Conservation (phyloP, 148 eudicot species). For the Diospyros kaki region DNA sequence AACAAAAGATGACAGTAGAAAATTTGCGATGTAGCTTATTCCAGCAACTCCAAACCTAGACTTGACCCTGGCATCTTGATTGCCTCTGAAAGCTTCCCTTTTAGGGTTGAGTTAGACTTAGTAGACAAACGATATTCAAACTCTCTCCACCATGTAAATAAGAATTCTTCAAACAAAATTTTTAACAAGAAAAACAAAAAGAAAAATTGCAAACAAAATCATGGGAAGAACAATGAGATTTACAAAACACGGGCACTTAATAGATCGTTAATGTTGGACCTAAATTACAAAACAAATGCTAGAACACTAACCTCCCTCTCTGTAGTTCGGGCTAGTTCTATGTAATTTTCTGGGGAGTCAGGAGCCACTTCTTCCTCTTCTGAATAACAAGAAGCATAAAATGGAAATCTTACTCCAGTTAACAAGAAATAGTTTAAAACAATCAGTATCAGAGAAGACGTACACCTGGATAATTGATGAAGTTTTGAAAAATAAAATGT, state of each 20-base stretch:
- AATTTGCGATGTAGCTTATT: not conserved
- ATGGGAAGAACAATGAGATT: not conserved
- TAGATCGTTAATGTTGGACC: not conserved
- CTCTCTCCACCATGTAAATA: too few relatives aligned
- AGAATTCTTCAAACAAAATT: too few relatives aligned
- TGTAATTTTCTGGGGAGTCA: conserved; percentile 28
- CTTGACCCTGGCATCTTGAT: not conserved
- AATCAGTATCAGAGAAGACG: not conserved
- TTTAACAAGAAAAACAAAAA: not conserved
- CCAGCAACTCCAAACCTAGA: not conserved
- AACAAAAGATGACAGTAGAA: not conserved
- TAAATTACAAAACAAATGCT: not conserved
- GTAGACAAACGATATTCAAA: not conserved
- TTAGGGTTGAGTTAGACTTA: not conserved
- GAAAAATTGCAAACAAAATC: not conserved
- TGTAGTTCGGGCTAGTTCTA: conserved; percentile 36
- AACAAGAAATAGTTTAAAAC: not conserved
- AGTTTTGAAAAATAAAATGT: not conserved
- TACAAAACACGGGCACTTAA: not conserved
- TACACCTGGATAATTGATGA: not conserved
- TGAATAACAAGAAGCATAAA: conserved; percentile 6
- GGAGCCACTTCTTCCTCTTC: conserved; percentile 45
- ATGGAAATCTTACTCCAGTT: not conserved
- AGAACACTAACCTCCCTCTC: conserved; percentile 33
- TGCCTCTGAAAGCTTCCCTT: not conserved